Evolutionary conservation across 306 rosid genomes (phyloP), one percentile per base, ranked within the genome.

Genomic region (Vicia sativa): DNA sequence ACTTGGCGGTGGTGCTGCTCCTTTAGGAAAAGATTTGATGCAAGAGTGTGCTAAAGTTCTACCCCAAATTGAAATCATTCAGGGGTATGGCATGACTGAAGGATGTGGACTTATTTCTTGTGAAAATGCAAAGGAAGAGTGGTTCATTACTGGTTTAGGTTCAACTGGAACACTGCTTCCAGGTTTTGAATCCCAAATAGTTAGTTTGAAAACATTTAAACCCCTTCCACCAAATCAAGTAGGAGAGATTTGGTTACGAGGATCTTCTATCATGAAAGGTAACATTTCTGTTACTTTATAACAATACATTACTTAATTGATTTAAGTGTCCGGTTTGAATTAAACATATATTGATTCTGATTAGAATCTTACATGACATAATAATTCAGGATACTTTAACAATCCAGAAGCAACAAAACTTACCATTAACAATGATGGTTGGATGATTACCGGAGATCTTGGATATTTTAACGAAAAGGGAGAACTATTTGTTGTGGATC

Each of bases 41-140:
- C 76, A 70, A 9, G 76, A 70, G 29, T 77, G 73, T 41, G 75
- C 82, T 0, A 67, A 18, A 74, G 12, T 65, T 42, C 42, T 83
- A 3, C 87, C 82, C 31, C 37, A n/a, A 0, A 65, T 58, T 13
- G 61, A 74, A 21, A 72, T 82, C 8, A 13, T 42, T 11, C 87
- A 82, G 82, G 87, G 83, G 11, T 83, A 83, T 83, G 87, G 85
- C 11, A 80, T 80, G 85, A 82, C 83, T 3, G 87, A 79, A 76
- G 60, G 82, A 59, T 72, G 79, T 68, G 79, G 77, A 58, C 4
- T 64, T 31, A 29, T 80, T 62, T 55, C 88, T 15, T 0, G 28
- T 4, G 81, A 68, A 58, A 26, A 71, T 68, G 21, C 73, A 11
- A 65, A n/a, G 52, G 79, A 74, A 56, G 72, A 38, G 43, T 5